Base-by-base conservation (phyloP, 2,329 filamentous ascomycete species). In the Fusarium brevicatenulatum region DNA sequence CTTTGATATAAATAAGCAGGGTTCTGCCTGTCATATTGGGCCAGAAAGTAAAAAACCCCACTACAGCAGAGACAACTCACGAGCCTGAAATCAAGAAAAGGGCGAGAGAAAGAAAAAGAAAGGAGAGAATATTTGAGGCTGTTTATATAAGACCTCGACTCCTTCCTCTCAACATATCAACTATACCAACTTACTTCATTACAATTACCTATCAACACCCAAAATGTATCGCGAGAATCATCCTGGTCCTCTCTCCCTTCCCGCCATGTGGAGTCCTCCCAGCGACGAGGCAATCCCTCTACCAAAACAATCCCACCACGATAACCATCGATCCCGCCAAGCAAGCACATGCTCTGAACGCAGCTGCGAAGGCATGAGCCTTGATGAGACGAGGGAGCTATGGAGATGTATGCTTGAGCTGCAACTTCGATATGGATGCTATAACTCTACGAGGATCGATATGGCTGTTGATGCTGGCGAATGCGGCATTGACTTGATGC, bases 391-490 rank as follows among this genome's bases (percentile, higher is more conserved):
- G 8, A 78, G 80, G 25, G 81, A 83, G 40, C 75, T 87, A 7
- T 87, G 85, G 85, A 76, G 79, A 54, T 85, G 85, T 71, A 87
- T 87, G 85, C 80, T 87, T 5, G 81, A 84, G 53, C 79, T 87
- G 13, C 85, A 87, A 75, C 79, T 81, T 67, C 81, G 78, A 9
- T 87, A 85, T 58, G 83, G 83, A 10, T 87, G 85, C 78, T 87
- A 87, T 70, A 85, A 83, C 34, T 87, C 85, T 23, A 84, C 85
- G 19, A 78, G 85, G 37, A 86, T 87, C 75, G 84, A 85, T 54
- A 80, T 86, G 46, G 85, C 85, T 2, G 76, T 86, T 19, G 82
- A 82, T 46, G 83, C 83, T 1, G 82, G 82, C 28, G 81, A 85
- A 9, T 76, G 81, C 13, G 83, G 80, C 18, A 59, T 83, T 15